phyloP scores from a whole-genome alignment of 1,284 basidiomycete species.

The Trichosporon asahii region DNA sequence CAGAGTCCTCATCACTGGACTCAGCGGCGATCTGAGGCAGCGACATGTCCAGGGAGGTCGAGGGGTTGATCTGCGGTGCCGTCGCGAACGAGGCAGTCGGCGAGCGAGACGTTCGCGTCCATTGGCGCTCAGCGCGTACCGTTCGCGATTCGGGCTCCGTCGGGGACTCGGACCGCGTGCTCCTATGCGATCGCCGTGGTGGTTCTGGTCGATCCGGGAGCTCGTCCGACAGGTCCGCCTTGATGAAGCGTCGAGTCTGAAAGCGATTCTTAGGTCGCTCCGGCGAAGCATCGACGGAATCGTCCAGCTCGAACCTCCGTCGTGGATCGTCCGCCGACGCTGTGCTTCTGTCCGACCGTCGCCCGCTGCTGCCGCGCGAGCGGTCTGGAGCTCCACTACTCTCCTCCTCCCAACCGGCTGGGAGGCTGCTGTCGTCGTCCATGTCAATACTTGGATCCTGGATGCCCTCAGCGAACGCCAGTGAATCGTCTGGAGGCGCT shows the following conservation, averaged over 20 bases:
- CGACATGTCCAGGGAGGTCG: constrained; percentile 15
- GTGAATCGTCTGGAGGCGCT: constrained; percentile 28
- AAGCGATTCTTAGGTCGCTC: constrained; percentile 11
- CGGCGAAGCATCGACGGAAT: constrained; percentile 1
- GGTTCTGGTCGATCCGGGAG: neutral
- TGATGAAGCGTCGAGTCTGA: constrained; percentile 10
- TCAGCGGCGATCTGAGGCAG: constrained; percentile 33
- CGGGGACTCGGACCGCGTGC: neutral
- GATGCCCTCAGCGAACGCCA: constrained; percentile 33
- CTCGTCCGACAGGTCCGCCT: constrained; percentile 11
- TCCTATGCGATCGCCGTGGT: neutral
- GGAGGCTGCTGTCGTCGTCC: constrained; percentile 34
- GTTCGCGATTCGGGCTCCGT: neutral
- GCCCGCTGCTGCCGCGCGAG: constrained; percentile 8
- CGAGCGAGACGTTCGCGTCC: neutral
- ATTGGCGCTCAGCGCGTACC: neutral
- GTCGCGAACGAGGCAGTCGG: constrained; percentile 5
- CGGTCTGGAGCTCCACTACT: constrained; percentile 12
- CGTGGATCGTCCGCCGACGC: neutral
- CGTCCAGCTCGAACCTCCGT: neutral
- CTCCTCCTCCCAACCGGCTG: constrained; percentile 22
- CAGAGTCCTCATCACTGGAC: neutral
- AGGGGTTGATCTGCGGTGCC: neutral
- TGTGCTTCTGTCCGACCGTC: constrained; percentile 18
- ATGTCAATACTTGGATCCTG: constrained; percentile 33